These are phyloP conservation scores for Solanum sitiens DNA, from an alignment of 257 asterid species.

Conservation along the genomic window DNA sequence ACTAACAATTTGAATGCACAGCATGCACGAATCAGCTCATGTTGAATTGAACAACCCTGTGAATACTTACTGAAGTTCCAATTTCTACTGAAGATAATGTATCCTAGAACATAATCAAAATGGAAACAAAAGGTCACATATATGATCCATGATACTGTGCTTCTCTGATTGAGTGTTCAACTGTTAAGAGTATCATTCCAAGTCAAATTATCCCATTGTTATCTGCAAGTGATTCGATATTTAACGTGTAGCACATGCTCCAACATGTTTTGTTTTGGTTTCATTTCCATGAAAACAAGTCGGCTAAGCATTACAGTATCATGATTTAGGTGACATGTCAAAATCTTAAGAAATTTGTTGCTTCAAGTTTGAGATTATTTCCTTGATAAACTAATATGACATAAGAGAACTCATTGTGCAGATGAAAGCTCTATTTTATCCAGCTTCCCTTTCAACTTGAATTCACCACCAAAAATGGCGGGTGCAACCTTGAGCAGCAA, in stretches of 20 bases:
- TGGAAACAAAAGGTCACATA: not conserved
- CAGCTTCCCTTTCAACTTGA: slow-evolving; percentile 33
- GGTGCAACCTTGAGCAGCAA: slow-evolving; percentile 25
- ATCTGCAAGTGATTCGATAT: not conserved
- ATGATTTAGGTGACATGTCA: not conserved
- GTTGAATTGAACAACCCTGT: not conserved
- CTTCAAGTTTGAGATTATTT: not conserved
- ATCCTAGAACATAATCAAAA: not conserved
- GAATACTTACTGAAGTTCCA: not conserved
- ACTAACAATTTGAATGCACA: not conserved
- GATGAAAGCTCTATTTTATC: slow-evolving; percentile 34
- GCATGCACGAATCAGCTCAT: not conserved
- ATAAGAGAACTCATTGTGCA: slow-evolving; percentile 12
- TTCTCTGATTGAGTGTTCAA: not conserved
- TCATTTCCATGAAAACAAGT: not conserved
- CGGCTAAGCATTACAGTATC: not conserved
- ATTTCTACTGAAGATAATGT: not conserved
- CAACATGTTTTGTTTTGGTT: not conserved
- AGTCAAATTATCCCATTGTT: not conserved
- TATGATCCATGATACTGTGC: not conserved
- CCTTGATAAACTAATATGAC: slow-evolving; percentile 2
- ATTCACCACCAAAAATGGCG: slow-evolving; percentile 22
- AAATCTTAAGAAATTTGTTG: not conserved
- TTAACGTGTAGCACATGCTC: not conserved
- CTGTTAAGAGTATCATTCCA: not conserved